Evolutionary conservation across 2,329 filamentous ascomycete species (phyloP), one percentile per base, ranked within the genome.

Genomic region (Pseudocercospora macadamiae): DNA sequence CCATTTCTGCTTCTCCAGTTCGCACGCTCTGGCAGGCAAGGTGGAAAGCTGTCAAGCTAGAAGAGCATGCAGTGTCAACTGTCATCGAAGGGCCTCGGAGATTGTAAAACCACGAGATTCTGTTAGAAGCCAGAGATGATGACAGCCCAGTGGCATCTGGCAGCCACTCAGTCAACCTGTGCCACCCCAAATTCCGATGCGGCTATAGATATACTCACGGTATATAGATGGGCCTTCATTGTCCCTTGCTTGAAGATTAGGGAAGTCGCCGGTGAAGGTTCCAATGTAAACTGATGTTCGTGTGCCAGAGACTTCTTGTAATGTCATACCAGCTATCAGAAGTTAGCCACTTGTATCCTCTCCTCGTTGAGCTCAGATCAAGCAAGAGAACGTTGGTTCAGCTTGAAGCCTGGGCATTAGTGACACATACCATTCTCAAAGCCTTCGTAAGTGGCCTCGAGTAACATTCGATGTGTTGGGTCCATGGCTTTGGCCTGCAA

Each of bases 101-200:
- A 36, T 60, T 55, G 53, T 55, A 64, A 42, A 64, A 64, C 54
- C 55, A 64, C 14, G 60, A 62, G 5, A 64, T 34, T 18, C 62
- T 52, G 34, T 64, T 64, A n/a, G 57, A 49, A 14, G 58, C 37
- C 21, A 63, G 21, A 26, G 60, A 54, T 7, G 52, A 54, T 2
- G 52, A 54, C 8, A 54, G 25, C 9, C 52, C 52, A 32, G 52
- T 54, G 18, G 52, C 52, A 18, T 54, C 45, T 49, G 19, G 14
- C 14, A 25, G 6, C 12, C 25, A 32, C 14, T 49, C 25, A 49
- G 14, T 49, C n/a, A n/a, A n/a, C n/a, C n/a, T n/a, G n/a, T n/a
- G n/a, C n/a, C n/a, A n/a, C n/a, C n/a, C n/a, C n/a, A 18, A n/a
- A n/a, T 42, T n/a, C 37, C 14, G 14, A 42, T 6, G 14, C n/a